These are phyloP conservation scores for Daldinia childiae DNA, from an alignment of 495 filamentous ascomycete species.

Conservation along the genomic window DNA sequence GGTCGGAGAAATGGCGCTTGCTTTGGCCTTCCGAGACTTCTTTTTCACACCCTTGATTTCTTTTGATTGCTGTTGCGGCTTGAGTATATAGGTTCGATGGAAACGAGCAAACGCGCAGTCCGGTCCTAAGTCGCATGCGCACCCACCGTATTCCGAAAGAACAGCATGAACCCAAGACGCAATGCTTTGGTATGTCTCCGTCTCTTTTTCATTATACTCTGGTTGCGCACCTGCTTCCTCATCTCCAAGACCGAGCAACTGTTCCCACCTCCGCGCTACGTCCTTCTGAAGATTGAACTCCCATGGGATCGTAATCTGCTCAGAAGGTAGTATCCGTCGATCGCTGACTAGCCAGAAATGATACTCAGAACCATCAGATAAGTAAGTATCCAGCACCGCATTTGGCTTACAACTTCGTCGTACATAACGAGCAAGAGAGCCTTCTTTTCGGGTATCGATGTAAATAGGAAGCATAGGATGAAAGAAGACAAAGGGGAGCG, in stretches of 20 bases:
- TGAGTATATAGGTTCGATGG: constrained; percentile 69
- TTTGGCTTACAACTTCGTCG: constrained; percentile 91
- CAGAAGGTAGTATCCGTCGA: constrained; percentile 67
- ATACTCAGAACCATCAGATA: constrained; percentile 78
- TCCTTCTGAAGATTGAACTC: constrained; percentile 62
- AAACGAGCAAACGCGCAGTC: constrained; percentile 79
- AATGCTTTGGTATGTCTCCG: constrained; percentile 55
- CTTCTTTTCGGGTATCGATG: constrained; percentile 88
- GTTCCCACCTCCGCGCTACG: constrained; percentile 53
- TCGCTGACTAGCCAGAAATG: constrained; percentile 90
- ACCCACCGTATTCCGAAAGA: constrained; percentile 86
- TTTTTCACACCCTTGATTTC: constrained; percentile 66
- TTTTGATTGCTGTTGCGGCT: constrained; percentile 55
- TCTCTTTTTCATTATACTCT: constrained; percentile 58
- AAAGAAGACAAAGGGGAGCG: constrained; percentile 87
- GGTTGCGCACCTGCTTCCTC: constrained; percentile 54
- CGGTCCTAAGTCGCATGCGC: constrained; percentile 74
- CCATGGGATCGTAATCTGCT: constrained; percentile 67
- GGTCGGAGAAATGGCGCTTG: constrained; percentile 69
- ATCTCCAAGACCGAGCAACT: constrained; percentile 61
- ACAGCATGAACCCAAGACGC: constrained; percentile 70
- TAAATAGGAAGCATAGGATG: constrained; percentile 84
- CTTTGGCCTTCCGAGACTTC: constrained; percentile 65
- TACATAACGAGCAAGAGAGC: constrained; percentile 82
- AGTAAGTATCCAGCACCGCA: constrained; percentile 78